Percentiles rank a stretch among this genome's conserved stretches.
Evolutionary conservation across 164 flowering plant species (phyloP).

Genomic region (Kingdonia uniflora): DNA sequence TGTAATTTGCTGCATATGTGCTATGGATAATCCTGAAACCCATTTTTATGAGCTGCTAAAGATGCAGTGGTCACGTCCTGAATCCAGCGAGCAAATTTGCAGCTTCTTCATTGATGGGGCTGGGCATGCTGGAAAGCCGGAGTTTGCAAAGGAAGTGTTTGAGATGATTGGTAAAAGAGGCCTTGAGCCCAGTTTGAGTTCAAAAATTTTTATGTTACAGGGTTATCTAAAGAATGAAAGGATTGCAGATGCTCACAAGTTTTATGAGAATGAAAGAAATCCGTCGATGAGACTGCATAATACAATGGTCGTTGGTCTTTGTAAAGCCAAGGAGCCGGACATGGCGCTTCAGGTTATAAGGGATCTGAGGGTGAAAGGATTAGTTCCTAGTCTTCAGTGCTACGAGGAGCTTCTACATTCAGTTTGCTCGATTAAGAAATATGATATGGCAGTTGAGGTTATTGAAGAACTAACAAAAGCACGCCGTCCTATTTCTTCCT

Average conservation of each 20-base stretch:
- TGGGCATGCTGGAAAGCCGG: slow-evolving; percentile 46
- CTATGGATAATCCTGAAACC: slow-evolving; percentile 31
- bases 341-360: slow-evolving; percentile 27
- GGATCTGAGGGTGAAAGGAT: slow-evolving; percentile 25
- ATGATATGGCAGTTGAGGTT: slow-evolving; percentile 30
- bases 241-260: slow-evolving; percentile 43
- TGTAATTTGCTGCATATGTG: slow-evolving; percentile 36
- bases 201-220: slow-evolving; percentile 42
- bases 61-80: slow-evolving; percentile 31
- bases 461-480: slow-evolving; percentile 34
- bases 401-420: slow-evolving; percentile 56
- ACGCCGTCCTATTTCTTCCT: slow-evolving; percentile 48
- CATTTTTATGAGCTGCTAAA: slow-evolving; percentile 42
- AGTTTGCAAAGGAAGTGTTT: slow-evolving; percentile 46
- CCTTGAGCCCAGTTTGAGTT: slow-evolving; percentile 25
- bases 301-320: slow-evolving; percentile 51
- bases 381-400: slow-evolving; percentile 42
- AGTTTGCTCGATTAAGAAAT: slow-evolving; percentile 26
- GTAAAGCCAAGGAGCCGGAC: slow-evolving; percentile 33
- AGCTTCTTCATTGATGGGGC: slow-evolving; percentile 64
- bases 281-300: slow-evolving; percentile 29
- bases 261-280: slow-evolving; percentile 26
- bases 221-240: slow-evolving; percentile 40
- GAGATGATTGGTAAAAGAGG: slow-evolving; percentile 49
- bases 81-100: slow-evolving; percentile 19